Evolutionary conservation across 2,329 filamentous ascomycete species (phyloP), one percentile per base, ranked within the genome.

Genomic region (Penicillium sp.): DNA sequence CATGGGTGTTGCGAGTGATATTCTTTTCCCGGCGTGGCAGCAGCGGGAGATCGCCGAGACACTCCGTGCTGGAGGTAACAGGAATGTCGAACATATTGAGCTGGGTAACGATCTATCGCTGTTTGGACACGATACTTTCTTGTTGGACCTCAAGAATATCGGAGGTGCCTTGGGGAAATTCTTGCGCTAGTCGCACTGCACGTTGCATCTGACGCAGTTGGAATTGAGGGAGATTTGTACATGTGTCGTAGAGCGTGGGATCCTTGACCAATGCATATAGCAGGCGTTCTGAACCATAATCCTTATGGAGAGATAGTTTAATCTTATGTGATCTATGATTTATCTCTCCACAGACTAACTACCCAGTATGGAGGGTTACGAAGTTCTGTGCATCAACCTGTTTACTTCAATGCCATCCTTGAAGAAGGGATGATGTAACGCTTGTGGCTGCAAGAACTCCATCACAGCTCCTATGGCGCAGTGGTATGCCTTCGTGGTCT

Each of bases 21-120:
- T 96, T 41, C 75, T 99, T 30, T 99, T 99, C 72, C 93, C 93
- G 0, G 90, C 93, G 0, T 99, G 93, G 92, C 93, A 99, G 74
- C 93, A 99, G 75, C 82, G 88, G 45, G 93, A 99, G 71, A 85
- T 99, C 54, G 92, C 91, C 3, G 85, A 92, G 64, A 87, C 92
- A 2, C 75, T 99, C 56, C 81, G 83, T 52, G 79, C 81, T 29
- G 81, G 80, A 0, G 93, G 93, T 0, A 97, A 95, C 64, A 78
- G 81, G 53, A 82, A 80, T 28, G 91, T 99, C 0, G 86, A 84
- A 37, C 90, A 99, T 70, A 81, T 93, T 12, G 93, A 99, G 74
- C 75, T 99, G 41, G 93, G 91, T 29, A 89, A 97, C 73, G 90
- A 97, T 72, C 82, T 93, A 71, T 95, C 90, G 63, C 73, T 95